Conservation (phyloP, 2,329 filamentous ascomycete genomes). For the Fulvia fulva region DNA sequence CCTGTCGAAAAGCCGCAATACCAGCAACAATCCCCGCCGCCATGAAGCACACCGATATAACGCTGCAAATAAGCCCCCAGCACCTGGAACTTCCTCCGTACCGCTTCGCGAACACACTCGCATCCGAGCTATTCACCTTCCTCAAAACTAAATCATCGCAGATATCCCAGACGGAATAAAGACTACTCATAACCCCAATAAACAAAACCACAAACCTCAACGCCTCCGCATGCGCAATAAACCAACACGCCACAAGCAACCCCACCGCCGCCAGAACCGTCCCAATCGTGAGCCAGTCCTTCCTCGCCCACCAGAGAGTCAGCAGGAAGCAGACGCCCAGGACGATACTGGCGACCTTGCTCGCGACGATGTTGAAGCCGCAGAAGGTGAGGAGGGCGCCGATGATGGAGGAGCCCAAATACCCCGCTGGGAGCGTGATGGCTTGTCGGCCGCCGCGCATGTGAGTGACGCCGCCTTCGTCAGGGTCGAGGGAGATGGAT, state of each 20-base stretch:
- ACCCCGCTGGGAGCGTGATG: constrained; percentile 72
- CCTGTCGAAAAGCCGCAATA: constrained; percentile 70
- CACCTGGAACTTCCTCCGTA: constrained; percentile 77
- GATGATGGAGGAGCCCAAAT: constrained; percentile 72
- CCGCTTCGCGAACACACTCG: constrained; percentile 71
- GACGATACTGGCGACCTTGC: constrained; percentile 71
- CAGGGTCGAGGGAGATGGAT: constrained; percentile 68
- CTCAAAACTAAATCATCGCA: constrained; percentile 76
- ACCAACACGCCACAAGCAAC: constrained; percentile 71
- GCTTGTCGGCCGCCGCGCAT: constrained; percentile 69
- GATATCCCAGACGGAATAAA: constrained; percentile 82
- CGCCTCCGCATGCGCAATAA: constrained; percentile 71
- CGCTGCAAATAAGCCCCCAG: constrained; percentile 75
- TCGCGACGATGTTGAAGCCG: constrained; percentile 76
- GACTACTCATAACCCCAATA: constrained; percentile 75
- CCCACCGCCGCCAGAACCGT: constrained; percentile 69
- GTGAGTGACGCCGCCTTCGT: constrained; percentile 73
- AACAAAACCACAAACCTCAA: constrained; percentile 67
- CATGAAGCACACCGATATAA: constrained; percentile 70
- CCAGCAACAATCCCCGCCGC: constrained; percentile 69
- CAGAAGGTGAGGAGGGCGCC: constrained; percentile 74
- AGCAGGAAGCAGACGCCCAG: constrained; percentile 70
- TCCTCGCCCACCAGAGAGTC: constrained; percentile 78
- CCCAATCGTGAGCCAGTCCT: constrained; percentile 70
- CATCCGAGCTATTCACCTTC: constrained; percentile 76